Base-by-base conservation (phyloP, 2,329 filamentous ascomycete genomes). In the Plenodomus lindquistii region DNA sequence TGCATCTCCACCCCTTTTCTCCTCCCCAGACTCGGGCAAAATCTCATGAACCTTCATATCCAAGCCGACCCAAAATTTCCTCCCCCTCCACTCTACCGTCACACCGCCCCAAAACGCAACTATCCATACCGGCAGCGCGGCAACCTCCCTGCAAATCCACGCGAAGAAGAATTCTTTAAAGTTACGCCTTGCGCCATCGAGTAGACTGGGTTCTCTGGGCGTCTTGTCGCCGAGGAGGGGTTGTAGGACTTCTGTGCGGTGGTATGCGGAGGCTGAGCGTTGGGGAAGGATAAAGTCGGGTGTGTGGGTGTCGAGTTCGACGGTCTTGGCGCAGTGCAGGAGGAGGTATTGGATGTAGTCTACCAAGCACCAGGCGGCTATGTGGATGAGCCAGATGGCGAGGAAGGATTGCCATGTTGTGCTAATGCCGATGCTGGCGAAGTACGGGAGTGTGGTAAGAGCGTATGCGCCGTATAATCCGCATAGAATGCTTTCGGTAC, bases 51-150 rank as follows among this genome's bases (percentile, higher is more conserved):
- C 93, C 42, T 85, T 89, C 80, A 93, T 93, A 69, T 97, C 89
- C 59, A 90, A 80, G 1, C 87, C 84, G 1, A 97, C 92, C 62
- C 82, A 83, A 69, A 97, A 97, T 21, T 78, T 81, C 63, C 86
- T 86, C 0, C 92, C 93, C 46, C 94, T 79, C 95, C 94, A 99
- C 43, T 83, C 83, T 0, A 99, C 90, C 0, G 86, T 93, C 1
- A 88, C 85, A 0, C 94, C 94, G n/a, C 93, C 87, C 60, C 90
- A 84, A 17, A 97, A 89, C 1, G 94, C 94, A 83, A 87, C 91
- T 0, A 84, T 76, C 94, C 94, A 99, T 50, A 99, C 87, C 0
- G 92, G 92, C 38, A 96, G 77, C 0, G 94, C 92, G 8, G 97
- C 77, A 0, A 83, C 57, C 73, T 99, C 94, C 24, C 94, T 80